These are phyloP conservation scores for Massariosphaeria phaeospora DNA, from an alignment of 495 filamentous ascomycete species.

Conservation along the genomic window DNA sequence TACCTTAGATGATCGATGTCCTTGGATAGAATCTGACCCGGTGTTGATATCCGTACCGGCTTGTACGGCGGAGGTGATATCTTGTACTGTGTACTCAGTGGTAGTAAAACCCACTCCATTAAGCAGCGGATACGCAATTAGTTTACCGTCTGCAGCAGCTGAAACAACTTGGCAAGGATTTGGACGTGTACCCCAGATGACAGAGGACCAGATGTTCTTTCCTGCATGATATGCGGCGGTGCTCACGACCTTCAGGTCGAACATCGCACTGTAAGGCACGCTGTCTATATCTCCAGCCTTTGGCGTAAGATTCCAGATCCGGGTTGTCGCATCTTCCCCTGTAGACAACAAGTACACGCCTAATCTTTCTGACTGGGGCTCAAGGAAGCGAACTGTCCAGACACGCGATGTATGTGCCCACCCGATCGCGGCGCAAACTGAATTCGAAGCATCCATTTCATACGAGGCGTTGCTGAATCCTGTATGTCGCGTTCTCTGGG, in stretches of 20 bases:
- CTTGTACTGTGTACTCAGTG: slow-evolving; percentile 11
- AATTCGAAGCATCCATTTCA: slow-evolving; percentile 26
- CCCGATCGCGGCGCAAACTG: slow-evolving; percentile 55
- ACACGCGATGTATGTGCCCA: slow-evolving; percentile 89
- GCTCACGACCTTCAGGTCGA: slow-evolving; percentile 47
- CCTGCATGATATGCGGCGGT: slow-evolving; percentile 64
- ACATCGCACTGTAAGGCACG: slow-evolving; percentile 6
- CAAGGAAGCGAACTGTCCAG: slow-evolving; percentile 72
- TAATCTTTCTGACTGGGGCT: slow-evolving; percentile 7
- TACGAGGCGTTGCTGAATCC: slow-evolving; percentile 18
- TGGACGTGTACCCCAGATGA: slow-evolving; percentile 39
- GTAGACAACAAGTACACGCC: slow-evolving; percentile 49
- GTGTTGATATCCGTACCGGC: not conserved
- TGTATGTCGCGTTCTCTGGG: slow-evolving; percentile 17
- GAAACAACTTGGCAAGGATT: slow-evolving; percentile 55
- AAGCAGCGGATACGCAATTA: slow-evolving; percentile 15
- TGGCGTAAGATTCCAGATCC: slow-evolving; percentile 58
- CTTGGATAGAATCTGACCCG: not conserved
- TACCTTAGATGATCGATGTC: slow-evolving; percentile 10
- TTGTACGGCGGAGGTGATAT: not conserved
- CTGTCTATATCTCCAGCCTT: slow-evolving; percentile 4
- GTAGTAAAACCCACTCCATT: not conserved
- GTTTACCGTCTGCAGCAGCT: slow-evolving; percentile 75
- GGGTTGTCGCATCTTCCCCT: slow-evolving; percentile 71
- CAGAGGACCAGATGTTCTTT: slow-evolving; percentile 87